These are phyloP conservation scores for Ganoderma leucocontextum DNA, from an alignment of 1,284 basidiomycete species.

Conservation along the genomic window DNA sequence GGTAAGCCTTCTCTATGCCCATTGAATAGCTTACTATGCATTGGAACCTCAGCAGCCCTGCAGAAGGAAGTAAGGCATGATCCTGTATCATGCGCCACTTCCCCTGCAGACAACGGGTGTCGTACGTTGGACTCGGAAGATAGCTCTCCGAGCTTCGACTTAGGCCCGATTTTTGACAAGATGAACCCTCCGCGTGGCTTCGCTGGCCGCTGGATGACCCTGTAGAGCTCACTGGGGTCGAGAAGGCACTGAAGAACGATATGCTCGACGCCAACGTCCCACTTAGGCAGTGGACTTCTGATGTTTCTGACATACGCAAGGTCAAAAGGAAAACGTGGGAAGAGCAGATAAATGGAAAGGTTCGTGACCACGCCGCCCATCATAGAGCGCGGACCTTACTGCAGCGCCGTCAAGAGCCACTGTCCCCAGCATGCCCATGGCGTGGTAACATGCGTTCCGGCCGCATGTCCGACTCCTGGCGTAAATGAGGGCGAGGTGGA, in stretches of 20 bases:
- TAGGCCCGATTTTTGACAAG: not conserved
- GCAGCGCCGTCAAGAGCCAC: not conserved
- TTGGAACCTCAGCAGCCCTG: not conserved
- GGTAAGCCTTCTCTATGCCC: not conserved
- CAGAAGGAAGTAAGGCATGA: not conserved
- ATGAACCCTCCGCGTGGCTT: not conserved
- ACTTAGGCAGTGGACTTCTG: slow-evolving; percentile 2
- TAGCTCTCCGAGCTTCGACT: not conserved
- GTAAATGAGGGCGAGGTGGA: not conserved
- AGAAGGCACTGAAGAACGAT: not conserved
- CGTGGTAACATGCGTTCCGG: not conserved
- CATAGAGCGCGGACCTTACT: not conserved
- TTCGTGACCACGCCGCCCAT: slow-evolving; percentile 1
- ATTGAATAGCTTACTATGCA: not conserved
- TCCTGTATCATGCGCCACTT: not conserved
- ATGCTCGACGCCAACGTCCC: not conserved
- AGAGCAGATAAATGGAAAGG: not conserved
- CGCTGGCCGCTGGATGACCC: not conserved
- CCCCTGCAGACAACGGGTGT: not conserved
- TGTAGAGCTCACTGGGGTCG: not conserved
- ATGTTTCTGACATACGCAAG: slow-evolving; percentile 1
- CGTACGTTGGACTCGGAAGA: not conserved
- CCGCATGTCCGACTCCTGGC: not conserved
- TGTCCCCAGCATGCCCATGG: not conserved
- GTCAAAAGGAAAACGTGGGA: not conserved